Evolutionary conservation across 352 stramenopile species (phyloP), one percentile per base, ranked within the genome.

Genomic region (Phytophthora uliginosa): DNA sequence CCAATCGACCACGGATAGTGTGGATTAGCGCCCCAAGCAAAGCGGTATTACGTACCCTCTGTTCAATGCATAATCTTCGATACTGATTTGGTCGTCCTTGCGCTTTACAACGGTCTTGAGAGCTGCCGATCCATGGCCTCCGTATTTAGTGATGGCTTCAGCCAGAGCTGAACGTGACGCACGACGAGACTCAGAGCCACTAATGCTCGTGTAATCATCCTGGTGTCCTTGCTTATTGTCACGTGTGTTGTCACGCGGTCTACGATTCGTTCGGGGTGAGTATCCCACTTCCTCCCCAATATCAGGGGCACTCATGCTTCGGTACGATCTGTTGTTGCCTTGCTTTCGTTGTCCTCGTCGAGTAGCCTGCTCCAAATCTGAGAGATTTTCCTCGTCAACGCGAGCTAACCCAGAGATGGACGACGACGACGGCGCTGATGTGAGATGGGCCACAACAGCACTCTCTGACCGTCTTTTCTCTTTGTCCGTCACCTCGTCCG

Each of bases 231-330:
- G 53, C 24, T 79, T 78, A 20, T 69, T 42, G 48, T 89, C 83
- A 42, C 69, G 74, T 5, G 66, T 57, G 54, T 77, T 90, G 24
- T 88, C 81, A 10, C 81, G 71, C 9, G 59, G 63, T 42, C 71
- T 77, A 38, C 70, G 83, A 59, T 51, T 71, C 12, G 64, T 69
- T 20, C 50, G 62, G 1, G 72, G 56, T 48, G 51, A 50, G 20
- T 79, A 74, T 2, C 77, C 71, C 18, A 89, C 52, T n/a, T 95
- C 86, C 47, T 95, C 86, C 0, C 73, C 69, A 56, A 91, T 84
- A 61, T 95, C 86, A n/a, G 86, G 86, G 33, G 83, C 84, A 56
- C 86, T 94, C 85, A 95, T 92, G 45, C 86, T 94, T 62, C 88
- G 76, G 33, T 75, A 72, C 10, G 81, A 84, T 45, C 83, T 75